Percentiles rank a stretch among this genome's conserved stretches.
phyloP scores from a whole-genome alignment of 129 eudicot species.

The Flaveria brownii region DNA sequence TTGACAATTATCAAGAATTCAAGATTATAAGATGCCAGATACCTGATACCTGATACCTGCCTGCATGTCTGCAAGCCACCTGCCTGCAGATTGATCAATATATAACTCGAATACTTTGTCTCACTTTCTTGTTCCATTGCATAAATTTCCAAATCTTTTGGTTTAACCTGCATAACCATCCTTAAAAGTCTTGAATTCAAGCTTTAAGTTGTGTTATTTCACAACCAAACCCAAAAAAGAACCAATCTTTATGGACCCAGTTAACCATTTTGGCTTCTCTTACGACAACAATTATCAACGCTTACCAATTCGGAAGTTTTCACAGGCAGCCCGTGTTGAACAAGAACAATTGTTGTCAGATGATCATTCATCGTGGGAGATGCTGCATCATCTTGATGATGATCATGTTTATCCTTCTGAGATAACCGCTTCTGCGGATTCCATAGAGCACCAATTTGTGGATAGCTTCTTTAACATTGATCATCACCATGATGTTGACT shows the following conservation, averaged over 20 bases:
- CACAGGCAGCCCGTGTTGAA: slow-evolving; percentile 42
- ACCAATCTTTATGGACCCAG: slow-evolving; percentile 34
- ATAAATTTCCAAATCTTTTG: slow-evolving; percentile 16
- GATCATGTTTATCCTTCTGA: slow-evolving; percentile 21
- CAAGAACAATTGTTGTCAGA: slow-evolving; percentile 24
- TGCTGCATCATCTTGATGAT: slow-evolving; percentile 23
- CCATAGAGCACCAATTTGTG: slow-evolving; percentile 49
- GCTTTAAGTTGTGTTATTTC: background rate
- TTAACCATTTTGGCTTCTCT: slow-evolving; percentile 38
- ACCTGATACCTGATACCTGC: background rate
- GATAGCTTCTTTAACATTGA: slow-evolving; percentile 59
- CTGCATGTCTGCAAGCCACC: slow-evolving; percentile 18
- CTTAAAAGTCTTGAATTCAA: slow-evolving; percentile 25
- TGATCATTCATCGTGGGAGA: slow-evolving; percentile 31
- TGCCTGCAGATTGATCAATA: slow-evolving; percentile 30
- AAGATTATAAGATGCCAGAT: background rate
- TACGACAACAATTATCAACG: slow-evolving; percentile 24
- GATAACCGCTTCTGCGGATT: slow-evolving; percentile 20
- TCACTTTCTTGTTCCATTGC: slow-evolving; percentile 25
- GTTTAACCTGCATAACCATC: slow-evolving; percentile 3
- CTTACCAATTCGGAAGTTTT: slow-evolving; percentile 40
- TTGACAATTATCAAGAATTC: slow-evolving; percentile 25
- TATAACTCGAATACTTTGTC: slow-evolving; percentile 14
- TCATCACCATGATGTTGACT: slow-evolving; percentile 25
- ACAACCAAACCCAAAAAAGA: slow-evolving; percentile 10